Evolutionary conservation across 2,329 filamentous ascomycete species (phyloP).

Genomic region (Remersonia thermophila): DNA sequence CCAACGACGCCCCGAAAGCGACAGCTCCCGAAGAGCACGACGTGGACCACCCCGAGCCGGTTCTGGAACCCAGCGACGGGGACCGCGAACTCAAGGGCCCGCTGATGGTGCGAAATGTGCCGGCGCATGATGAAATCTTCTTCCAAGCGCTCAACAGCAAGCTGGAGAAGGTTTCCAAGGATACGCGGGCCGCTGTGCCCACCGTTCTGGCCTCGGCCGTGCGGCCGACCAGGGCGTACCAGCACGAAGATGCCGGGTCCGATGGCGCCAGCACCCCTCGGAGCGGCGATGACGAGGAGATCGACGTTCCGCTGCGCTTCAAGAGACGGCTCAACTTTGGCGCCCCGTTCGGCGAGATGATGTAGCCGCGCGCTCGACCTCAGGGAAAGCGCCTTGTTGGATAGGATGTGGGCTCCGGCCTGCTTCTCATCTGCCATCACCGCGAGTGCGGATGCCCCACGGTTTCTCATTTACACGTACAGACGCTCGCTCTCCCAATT

Average conservation of each 20-base stretch:
- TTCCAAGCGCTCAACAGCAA: constrained; percentile 38
- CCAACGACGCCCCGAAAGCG: no score
- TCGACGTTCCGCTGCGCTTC: constrained; percentile 35
- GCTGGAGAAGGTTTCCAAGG: constrained; percentile 36
- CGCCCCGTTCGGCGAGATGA: constrained; percentile 30
- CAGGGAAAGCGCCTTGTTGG: neutral
- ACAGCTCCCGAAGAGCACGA: no score
- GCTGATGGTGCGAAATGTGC: constrained; percentile 42
- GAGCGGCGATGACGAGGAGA: constrained; percentile 22
- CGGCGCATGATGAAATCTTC: constrained; percentile 43
- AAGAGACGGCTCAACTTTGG: constrained; percentile 36
- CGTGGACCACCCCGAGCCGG: constrained; percentile 11
- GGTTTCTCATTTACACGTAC: no score
- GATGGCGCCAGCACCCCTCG: constrained; percentile 11
- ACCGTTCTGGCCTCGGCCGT: constrained; percentile 26
- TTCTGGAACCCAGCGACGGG: constrained; percentile 26
- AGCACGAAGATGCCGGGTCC: constrained; percentile 2
- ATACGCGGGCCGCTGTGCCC: constrained; percentile 32
- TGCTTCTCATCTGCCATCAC: no score
- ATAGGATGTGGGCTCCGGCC: no score
- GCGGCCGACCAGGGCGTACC: constrained; percentile 2
- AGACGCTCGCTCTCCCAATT: no score
- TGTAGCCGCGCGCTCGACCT: neutral
- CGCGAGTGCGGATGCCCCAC: no score
- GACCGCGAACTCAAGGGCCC: constrained; percentile 39